phyloP scores from a whole-genome alignment of 352 stramenopile genomes.

The Globisporangium cylindrosporum region DNA sequence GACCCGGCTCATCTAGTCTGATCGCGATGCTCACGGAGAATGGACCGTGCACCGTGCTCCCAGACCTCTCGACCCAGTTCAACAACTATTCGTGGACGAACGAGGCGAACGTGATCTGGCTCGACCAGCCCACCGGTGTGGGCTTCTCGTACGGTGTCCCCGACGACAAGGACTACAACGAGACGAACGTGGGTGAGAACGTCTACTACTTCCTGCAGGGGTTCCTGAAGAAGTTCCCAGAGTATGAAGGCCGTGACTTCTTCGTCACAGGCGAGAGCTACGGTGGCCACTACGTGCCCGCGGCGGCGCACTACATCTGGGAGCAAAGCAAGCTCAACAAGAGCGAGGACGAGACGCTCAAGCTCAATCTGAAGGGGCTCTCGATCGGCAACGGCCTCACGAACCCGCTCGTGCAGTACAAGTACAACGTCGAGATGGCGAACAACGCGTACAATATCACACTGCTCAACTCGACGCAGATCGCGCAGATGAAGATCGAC shows the following conservation, averaged over 20 bases:
- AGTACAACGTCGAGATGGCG: conserved; percentile 41
- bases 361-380: conserved; percentile 52
- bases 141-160: conserved; percentile 38
- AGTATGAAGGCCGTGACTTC: conserved; percentile 40
- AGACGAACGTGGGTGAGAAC: conserved; percentile 44
- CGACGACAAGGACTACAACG: conserved; percentile 35
- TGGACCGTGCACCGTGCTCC: conserved; percentile 40
- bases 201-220: conserved; percentile 45
- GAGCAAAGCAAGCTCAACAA: conserved; percentile 12
- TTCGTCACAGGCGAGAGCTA: conserved; percentile 61
- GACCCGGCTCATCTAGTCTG: conserved; percentile 44
- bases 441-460: conserved; percentile 62
- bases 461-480: conserved; percentile 31
- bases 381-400: conserved; percentile 71
- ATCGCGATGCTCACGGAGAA: conserved; percentile 53
- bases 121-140: conserved; percentile 45
- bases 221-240: conserved; percentile 43
- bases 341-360: neutral
- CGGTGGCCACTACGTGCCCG: conserved; percentile 49
- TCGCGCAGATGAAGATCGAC: conserved; percentile 37
- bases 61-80: conserved; percentile 30
- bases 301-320: conserved; percentile 36
- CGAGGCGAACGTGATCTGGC: conserved; percentile 49
- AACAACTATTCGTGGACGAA: conserved; percentile 52
- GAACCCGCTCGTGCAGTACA: conserved; percentile 29